Evolutionary conservation across 148 eudicot species (phyloP).

Genomic region (Agrostemma githago): DNA sequence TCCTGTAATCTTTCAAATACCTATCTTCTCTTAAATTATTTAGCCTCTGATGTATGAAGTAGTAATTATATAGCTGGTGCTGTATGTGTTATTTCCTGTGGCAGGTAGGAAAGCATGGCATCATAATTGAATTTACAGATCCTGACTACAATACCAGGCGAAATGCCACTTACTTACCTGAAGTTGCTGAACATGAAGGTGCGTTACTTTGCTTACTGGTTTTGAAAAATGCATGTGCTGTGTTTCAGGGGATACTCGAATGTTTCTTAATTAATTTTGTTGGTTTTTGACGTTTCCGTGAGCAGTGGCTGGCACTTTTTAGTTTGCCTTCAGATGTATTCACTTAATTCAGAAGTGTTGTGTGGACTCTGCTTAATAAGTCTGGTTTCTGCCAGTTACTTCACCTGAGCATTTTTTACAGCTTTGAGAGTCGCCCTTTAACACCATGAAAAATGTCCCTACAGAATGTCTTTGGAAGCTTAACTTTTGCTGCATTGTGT

Average conservation of each 20-base stretch:
- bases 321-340: not conserved
- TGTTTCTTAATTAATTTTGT: not conserved
- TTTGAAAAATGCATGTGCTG: not conserved
- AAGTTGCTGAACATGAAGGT: conserved; percentile 95
- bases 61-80: not conserved
- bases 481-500: not conserved
- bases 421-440: not conserved
- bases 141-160: conserved; percentile 65
- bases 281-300: not conserved
- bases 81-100: conserved; percentile 21
- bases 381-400: not conserved
- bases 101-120: conserved; percentile 91
- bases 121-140: conserved; percentile 92
- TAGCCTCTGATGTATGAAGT: not conserved
- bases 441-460: not conserved
- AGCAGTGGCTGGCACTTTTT: not conserved
- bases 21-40: not conserved
- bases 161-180: conserved; percentile 93
- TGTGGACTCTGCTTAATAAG: not conserved
- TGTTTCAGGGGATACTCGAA: not conserved
- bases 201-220: conserved; percentile 12
- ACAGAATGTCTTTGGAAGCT: not conserved
- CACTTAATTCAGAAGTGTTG: not conserved
- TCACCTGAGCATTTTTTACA: not conserved
- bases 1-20: not conserved